Conservation (phyloP, 768 basidiomycete species). For the Brasilioporus rufonigricans region DNA sequence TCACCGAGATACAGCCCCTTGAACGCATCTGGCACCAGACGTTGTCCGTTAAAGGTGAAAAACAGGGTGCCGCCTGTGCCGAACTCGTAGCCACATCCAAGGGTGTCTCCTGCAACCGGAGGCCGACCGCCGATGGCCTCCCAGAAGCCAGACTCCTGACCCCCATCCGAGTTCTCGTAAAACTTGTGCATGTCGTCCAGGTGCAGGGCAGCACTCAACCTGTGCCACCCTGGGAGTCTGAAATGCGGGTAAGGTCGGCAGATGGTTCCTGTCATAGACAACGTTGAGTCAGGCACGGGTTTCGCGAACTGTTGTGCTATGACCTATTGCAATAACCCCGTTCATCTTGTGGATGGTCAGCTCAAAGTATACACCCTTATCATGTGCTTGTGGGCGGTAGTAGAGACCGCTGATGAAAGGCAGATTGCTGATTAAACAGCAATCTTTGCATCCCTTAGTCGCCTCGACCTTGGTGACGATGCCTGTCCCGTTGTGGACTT, state of each 20-base stretch:
- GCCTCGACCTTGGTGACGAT: conserved; percentile 44
- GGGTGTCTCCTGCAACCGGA: conserved; percentile 45
- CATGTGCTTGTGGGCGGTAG: conserved; percentile 41
- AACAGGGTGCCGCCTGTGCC: conserved; percentile 37
- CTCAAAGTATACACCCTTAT: conserved; percentile 64
- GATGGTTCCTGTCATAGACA: conserved; percentile 60
- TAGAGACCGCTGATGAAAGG: conserved; percentile 63
- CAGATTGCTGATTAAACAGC: conserved; percentile 56
- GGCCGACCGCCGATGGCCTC: conserved; percentile 22
- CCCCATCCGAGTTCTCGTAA: conserved; percentile 66
- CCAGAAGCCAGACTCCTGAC: conserved; percentile 48
- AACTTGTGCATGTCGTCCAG: conserved; percentile 73
- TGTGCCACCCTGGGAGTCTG: conserved; percentile 71
- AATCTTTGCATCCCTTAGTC: conserved; percentile 40
- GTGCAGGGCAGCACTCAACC: conserved; percentile 61
- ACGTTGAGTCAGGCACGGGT: neutral
- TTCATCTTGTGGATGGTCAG: conserved; percentile 53
- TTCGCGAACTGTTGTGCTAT: conserved; percentile 1
- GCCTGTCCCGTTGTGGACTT: conserved; percentile 19
- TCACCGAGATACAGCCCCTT: conserved; percentile 51
- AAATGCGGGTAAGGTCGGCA: conserved; percentile 65
- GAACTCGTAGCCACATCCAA: conserved; percentile 68
- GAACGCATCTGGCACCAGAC: conserved; percentile 45
- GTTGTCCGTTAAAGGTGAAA: conserved; percentile 62
- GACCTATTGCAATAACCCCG: conserved; percentile 61